A percentile compares a stretch with the other conserved stretches of the same genome.
Conservation (phyloP, 805 yeast genomes). For the Nakazawaea laoshanensis region DNA sequence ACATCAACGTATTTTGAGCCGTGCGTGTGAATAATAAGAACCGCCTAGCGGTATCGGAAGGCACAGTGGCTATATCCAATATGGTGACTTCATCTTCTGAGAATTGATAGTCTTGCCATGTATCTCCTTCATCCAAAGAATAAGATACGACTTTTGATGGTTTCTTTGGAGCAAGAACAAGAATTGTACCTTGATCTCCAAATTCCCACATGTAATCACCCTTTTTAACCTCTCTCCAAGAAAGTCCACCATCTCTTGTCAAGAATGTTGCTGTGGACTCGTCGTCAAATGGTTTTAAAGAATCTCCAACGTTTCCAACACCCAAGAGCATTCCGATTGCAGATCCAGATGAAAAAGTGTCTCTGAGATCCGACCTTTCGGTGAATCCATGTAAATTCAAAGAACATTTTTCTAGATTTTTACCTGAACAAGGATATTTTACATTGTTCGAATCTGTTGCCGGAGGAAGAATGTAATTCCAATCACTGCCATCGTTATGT, state of each 20-base stretch:
- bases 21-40: conserved; percentile 59
- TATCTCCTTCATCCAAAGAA: conserved; percentile 72
- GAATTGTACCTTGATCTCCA: conserved; percentile 89
- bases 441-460: conserved; percentile 50
- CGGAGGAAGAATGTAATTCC: conserved; percentile 73
- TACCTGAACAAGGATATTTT: conserved; percentile 38
- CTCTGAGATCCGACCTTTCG: conserved; percentile 76
- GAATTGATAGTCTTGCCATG: conserved; percentile 67
- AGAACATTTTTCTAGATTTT: conserved; percentile 54
- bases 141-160: conserved; percentile 52
- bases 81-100: conserved; percentile 46
- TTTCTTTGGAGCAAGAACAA: conserved; percentile 58
- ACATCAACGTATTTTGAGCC: conserved; percentile 19
- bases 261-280: conserved; percentile 59
- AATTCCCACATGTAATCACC: conserved; percentile 89
- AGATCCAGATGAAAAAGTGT: conserved; percentile 79
- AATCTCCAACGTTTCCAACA: conserved; percentile 86
- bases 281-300: conserved; percentile 29
- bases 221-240: conserved; percentile 74
- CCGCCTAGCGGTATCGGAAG: conserved; percentile 80
- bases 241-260: conserved; percentile 83
- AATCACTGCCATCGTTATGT: conserved; percentile 86
- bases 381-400: conserved; percentile 87
- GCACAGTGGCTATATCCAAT: conserved; percentile 78
- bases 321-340: conserved; percentile 86